Evolutionary conservation across 192 early-diverging fungal species (phyloP).

Genomic region (Coemansia sp.): DNA sequence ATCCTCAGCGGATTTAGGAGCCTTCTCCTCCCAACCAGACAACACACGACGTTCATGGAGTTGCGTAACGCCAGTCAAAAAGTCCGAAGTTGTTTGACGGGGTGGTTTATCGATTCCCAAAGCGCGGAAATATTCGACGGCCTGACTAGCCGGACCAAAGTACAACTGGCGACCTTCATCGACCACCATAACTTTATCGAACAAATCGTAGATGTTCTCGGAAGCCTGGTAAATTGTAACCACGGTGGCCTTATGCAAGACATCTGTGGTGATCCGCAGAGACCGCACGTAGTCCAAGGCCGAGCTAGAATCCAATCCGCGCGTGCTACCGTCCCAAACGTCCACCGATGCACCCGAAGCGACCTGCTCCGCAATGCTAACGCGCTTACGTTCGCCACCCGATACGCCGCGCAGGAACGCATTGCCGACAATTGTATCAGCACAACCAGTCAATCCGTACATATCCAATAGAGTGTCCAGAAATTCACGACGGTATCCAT

Average conservation of each 20-base stretch:
- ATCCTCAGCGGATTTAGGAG: conserved; percentile 60
- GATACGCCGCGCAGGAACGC: conserved; percentile 76
- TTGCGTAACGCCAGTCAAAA: conserved; percentile 64
- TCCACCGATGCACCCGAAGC: conserved; percentile 61
- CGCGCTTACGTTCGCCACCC: conserved; percentile 78
- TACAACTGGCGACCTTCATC: conserved; percentile 57
- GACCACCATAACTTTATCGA: conserved; percentile 58
- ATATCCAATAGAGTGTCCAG: conserved; percentile 58
- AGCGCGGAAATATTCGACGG: conserved; percentile 53
- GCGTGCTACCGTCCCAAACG: conserved; percentile 70
- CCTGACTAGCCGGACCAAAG: conserved; percentile 54
- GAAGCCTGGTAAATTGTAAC: conserved; percentile 74
- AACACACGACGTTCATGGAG: conserved; percentile 56
- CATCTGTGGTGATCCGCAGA: conserved; percentile 71
- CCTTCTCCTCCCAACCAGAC: conserved; percentile 56
- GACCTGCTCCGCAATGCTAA: conserved; percentile 76
- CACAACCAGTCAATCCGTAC: conserved; percentile 53
- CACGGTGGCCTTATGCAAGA: conserved; percentile 63
- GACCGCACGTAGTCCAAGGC: conserved; percentile 77
- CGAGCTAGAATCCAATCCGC: conserved; percentile 77
- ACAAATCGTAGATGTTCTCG: conserved; percentile 64
- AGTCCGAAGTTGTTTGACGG: conserved; percentile 63
- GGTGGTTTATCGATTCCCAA: conserved; percentile 56
- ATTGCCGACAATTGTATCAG: conserved; percentile 64
- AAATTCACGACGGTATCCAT: conserved; percentile 47